phyloP scores from a whole-genome alignment of 2,329 filamentous ascomycete species.

The Tolypocladium amazonense region DNA sequence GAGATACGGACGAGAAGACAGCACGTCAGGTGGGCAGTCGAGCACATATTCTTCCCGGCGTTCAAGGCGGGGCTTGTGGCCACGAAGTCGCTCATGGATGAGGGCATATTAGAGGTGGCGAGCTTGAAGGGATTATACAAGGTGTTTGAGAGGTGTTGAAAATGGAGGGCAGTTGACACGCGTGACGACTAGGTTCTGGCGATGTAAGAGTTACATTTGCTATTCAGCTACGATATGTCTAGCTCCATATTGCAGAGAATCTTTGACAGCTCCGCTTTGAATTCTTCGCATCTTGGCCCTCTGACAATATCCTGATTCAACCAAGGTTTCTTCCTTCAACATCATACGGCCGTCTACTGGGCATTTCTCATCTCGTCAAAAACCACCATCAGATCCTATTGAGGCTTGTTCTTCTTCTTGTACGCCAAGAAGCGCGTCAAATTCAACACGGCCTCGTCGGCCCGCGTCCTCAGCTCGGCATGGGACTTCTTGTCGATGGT shows the following conservation, averaged over 20 bases:
- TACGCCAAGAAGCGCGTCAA: constrained; percentile 52
- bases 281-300: not conserved
- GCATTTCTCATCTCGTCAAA: not conserved
- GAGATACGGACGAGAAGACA: constrained; percentile 48
- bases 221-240: not conserved
- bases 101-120: constrained; percentile 72
- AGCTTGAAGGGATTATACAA: constrained; percentile 87
- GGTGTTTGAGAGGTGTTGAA: constrained; percentile 87
- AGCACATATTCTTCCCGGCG: constrained; percentile 83
- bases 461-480: constrained; percentile 44
- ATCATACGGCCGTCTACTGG: not conserved
- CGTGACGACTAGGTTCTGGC: not conserved
- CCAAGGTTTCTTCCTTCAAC: not conserved
- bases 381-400: not conserved
- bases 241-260: not conserved
- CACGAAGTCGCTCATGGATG: constrained; percentile 65
- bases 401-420: constrained; percentile 47
- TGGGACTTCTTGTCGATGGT: constrained; percentile 48
- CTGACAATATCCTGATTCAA: not conserved
- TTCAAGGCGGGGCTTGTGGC: constrained; percentile 76
- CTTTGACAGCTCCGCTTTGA: not conserved
- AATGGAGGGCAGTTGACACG: not conserved
- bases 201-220: not conserved
- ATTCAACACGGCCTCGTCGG: constrained; percentile 52
- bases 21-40: constrained; percentile 65